Percentiles rank a stretch among this genome's conserved stretches.
phyloP scores from a whole-genome alignment of 1,284 basidiomycete genomes.

The Apiotrichum domesticum region DNA sequence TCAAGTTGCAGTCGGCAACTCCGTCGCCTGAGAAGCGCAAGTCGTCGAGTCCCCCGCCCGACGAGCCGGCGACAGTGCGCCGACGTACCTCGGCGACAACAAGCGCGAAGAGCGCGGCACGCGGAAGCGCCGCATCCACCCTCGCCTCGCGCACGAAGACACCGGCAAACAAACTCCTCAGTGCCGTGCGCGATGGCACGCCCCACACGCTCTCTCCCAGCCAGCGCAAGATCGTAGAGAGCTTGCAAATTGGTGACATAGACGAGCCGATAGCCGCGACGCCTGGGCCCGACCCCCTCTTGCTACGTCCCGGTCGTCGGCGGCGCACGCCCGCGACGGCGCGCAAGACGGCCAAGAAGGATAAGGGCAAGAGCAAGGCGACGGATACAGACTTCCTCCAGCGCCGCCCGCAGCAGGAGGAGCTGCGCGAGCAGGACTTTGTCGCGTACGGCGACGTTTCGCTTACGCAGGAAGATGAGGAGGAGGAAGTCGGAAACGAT shows the following conservation, averaged over 20 bases:
- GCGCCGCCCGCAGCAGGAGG: background rate
- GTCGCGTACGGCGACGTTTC: background rate
- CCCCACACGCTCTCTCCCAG: background rate
- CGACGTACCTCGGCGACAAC: background rate
- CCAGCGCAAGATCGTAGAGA: background rate
- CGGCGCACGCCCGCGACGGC: no score
- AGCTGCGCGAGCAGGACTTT: background rate
- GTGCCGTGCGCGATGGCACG: no score
- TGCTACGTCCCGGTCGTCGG: background rate
- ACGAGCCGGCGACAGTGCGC: background rate
- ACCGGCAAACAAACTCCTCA: no score
- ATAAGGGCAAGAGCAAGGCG: background rate
- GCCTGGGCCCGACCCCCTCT: constrained; percentile 8
- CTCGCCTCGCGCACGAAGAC: no score
- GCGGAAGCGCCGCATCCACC: no score
- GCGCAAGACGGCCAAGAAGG: no score
- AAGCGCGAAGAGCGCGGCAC: no score
- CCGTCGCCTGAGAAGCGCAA: background rate
- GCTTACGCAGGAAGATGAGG: background rate
- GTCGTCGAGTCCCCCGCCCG: background rate
- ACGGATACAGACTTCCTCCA: background rate
- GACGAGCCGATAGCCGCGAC: background rate
- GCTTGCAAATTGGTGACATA: background rate
- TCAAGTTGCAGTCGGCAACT: background rate
- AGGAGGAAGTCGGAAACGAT: constrained; percentile 11